Base-by-base conservation (phyloP, 345 rosid species). In the Brassica carinata region DNA sequence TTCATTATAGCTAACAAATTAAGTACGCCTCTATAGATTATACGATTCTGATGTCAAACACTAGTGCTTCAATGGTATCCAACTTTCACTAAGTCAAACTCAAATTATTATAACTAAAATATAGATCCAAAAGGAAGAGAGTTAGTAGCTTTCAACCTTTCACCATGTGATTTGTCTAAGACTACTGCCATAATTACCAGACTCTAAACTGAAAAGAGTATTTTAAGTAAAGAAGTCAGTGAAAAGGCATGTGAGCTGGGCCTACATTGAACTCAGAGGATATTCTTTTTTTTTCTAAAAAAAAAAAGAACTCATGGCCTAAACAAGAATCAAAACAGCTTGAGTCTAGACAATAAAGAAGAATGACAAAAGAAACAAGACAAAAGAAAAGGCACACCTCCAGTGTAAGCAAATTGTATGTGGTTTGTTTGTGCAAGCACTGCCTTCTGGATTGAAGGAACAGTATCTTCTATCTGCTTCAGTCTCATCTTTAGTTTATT, bases 341-440 rank as follows among this genome's bases (percentile, higher is more conserved):
- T n/a, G n/a, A n/a, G n/a, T n/a, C n/a, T n/a, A n/a, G 75, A 73
- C 75, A 64, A 55, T 15, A 58, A 73, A 69, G 90, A 72, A 71
- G 71, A 75, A 70, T 75, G 48, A 77, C 51, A 59, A 77, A 55
- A 84, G 84, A 67, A 88, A 85, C 90, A 96, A 75, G 91, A 85
- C 80, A n/a, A n/a, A n/a, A n/a, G 68, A 45, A n/a, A 61, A 68
- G n/a, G 11, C 84, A 79, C 5, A 96, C 99, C 99, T 81, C 94
- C 92, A 30, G 91, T 88, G 79, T 96, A 96, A 59, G 99, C 96
- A 85, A 96, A 92, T 76, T 93, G 96, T 78, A 93, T 82, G 80
- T 96, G 94, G 77, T 92, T 91, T 63, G 94, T 88, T 79, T 93
- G 98, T 75, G 88, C 87, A 79, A 93, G 75, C 10, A 90, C 87